These are phyloP conservation scores for Tolypocladium nubicola DNA, from an alignment of 2,329 filamentous ascomycete genomes.

Conservation along the genomic window DNA sequence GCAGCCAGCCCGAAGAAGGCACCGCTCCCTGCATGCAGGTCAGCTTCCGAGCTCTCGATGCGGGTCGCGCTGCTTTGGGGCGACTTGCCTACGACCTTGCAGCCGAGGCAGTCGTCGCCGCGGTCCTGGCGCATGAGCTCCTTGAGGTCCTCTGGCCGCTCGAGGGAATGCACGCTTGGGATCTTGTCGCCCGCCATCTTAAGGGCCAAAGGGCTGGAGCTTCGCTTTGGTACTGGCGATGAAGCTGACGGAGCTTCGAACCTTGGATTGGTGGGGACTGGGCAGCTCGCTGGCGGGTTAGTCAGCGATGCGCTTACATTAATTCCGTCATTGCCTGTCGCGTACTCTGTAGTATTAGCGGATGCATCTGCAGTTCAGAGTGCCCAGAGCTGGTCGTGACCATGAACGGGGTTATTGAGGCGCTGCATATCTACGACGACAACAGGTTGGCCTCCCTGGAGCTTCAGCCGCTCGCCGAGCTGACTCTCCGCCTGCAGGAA, in stretches of 20 bases:
- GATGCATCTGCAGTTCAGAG: no score
- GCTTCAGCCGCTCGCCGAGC: not conserved
- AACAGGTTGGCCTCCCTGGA: slow-evolving; percentile 54
- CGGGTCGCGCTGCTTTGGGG: not conserved
- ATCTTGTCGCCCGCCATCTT: slow-evolving; percentile 28
- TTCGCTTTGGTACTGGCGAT: not conserved
- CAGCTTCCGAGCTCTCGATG: not conserved
- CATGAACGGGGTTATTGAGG: slow-evolving; percentile 86
- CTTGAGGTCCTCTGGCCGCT: slow-evolving; percentile 52
- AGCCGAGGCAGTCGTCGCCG: slow-evolving; percentile 58
- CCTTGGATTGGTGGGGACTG: not conserved
- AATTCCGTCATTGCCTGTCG: not conserved
- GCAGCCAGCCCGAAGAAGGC: slow-evolving; percentile 66
- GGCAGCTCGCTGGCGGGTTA: not conserved
- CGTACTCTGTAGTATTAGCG: not conserved
- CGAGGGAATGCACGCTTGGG: slow-evolving; percentile 40
- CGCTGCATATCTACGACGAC: slow-evolving; percentile 94
- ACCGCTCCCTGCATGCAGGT: slow-evolving; percentile 46
- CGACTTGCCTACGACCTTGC: slow-evolving; percentile 57
- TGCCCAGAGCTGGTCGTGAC: slow-evolving; percentile 20
- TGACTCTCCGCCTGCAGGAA: slow-evolving; percentile 42
- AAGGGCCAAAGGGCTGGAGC: not conserved
- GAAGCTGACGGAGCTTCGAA: not conserved
- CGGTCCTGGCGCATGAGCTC: slow-evolving; percentile 45
- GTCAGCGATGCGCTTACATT: not conserved